Base-by-base conservation (phyloP, 148 eudicot genomes). In the Fagopyrum tataricum region DNA sequence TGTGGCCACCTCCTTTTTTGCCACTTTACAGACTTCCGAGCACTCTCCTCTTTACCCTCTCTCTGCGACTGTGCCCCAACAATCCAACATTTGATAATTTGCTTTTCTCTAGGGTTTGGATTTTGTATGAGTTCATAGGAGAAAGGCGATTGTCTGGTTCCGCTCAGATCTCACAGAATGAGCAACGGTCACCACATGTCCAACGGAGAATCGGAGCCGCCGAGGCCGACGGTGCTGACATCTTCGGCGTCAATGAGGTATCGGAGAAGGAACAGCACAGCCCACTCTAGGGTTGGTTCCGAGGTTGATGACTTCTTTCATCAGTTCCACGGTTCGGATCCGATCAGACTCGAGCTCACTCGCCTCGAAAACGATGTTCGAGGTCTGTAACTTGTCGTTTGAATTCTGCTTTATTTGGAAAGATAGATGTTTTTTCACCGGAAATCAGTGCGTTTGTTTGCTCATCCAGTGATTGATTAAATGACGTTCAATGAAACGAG, bases 241-340 rank as follows among this genome's bases (percentile, higher is more conserved):
- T 15, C 82, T 20, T 77, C 87, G 51, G 79, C 84, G 37, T 83
- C 93, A 49, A 80, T 76, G 39, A 87, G 79, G 78, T 72, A 74
- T 4, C 81, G 87, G 76, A 83, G 75, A 80, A 86, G 83, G 84
- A 75, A 37, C 10, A 15, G 52, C 51, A 21, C 23, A 15, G 31
- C 49, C 18, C 73, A 42, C 44, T 70, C 73, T 18, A 72, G 89
- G 62, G 82, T 81, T 15, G 84, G 85, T 48, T 79, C 90, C 2
- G 91, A 87, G 4, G 80, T 67, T 4, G 93, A 93, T 40, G 95
- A 93, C 56, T 62, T 87, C 67, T 46, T 86, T 58, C 77, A 81
- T 43, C 70, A 81, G 72, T 75, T 91, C 41, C 98, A 94, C 76
- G 98, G 97, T 14, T 94, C 98, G 7, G 97, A 94, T 89, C 98